Evolutionary conservation across 2,329 filamentous ascomycete genomes (phyloP).

Genomic region (Geosmithia putterillii): DNA sequence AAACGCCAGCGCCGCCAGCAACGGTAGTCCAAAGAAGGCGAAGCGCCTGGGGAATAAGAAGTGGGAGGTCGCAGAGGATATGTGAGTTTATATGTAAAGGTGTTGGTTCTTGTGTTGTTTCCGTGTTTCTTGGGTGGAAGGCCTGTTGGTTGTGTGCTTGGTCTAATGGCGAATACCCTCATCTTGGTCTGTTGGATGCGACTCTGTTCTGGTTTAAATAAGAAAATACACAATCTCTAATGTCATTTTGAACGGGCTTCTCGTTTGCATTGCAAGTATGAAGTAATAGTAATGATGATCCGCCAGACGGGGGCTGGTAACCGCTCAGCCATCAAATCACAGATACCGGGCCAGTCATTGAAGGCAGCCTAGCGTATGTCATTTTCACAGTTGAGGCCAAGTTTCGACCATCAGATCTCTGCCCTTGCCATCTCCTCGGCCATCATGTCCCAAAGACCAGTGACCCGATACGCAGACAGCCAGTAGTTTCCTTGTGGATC

Average conservation of each 20-base stretch:
- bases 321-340: too few species aligned
- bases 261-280: too few species aligned
- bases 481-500: constrained; percentile 17
- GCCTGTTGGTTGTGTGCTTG: constrained; percentile 5
- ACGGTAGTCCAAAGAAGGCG: constrained; percentile 39
- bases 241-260: neutral
- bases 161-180: neutral
- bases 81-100: constrained; percentile 8
- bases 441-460: constrained; percentile 10
- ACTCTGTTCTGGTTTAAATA: neutral
- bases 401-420: neutral
- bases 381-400: too few species aligned
- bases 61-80: constrained; percentile 34
- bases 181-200: neutral
- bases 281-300: too few species aligned
- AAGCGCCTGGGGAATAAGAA: constrained; percentile 33
- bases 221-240: neutral
- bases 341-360: too few species aligned
- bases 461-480: constrained; percentile 10
- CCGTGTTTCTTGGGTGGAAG: neutral
- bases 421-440: constrained; percentile 2
- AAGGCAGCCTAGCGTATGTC: too few species aligned
- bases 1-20: constrained; percentile 12
- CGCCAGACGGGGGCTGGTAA: too few species aligned
- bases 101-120: constrained; percentile 4